Conservation (phyloP, 306 rosid species). For the Quercus agrifolia region DNA sequence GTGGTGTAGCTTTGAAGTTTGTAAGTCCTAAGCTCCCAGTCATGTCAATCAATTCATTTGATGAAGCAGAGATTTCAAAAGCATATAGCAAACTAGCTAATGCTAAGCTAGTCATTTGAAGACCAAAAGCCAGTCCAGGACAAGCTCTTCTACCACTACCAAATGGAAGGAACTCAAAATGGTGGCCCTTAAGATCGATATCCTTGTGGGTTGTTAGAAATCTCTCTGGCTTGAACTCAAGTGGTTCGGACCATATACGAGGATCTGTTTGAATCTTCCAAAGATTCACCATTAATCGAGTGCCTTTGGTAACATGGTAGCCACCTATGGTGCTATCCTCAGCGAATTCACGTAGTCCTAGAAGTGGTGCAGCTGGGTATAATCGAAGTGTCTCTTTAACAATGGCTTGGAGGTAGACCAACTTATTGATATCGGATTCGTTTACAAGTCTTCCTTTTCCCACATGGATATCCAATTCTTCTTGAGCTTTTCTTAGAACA, state of each 20-base stretch:
- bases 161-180: slow-evolving; percentile 47
- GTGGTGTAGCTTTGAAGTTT: slow-evolving; percentile 39
- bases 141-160: slow-evolving; percentile 59
- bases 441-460: slow-evolving; percentile 43
- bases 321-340: slow-evolving; percentile 37
- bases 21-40: slow-evolving; percentile 31
- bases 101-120: slow-evolving; percentile 36
- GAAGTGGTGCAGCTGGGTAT: slow-evolving; percentile 46
- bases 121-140: slow-evolving; percentile 36
- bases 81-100: slow-evolving; percentile 45
- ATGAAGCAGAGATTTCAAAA: slow-evolving; percentile 29
- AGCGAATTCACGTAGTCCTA: slow-evolving; percentile 32
- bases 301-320: slow-evolving; percentile 40
- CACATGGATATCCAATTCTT: slow-evolving; percentile 46
- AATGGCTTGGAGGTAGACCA: slow-evolving; percentile 51
- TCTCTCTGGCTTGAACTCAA: slow-evolving; percentile 56
- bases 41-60: slow-evolving; percentile 41
- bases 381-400: slow-evolving; percentile 51
- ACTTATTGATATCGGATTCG: slow-evolving; percentile 40
- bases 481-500: slow-evolving; percentile 26
- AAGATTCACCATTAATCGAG: slow-evolving; percentile 42
- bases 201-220: slow-evolving; percentile 39
- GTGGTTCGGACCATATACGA: slow-evolving; percentile 36
- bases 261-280: slow-evolving; percentile 60
- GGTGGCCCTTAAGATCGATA: slow-evolving; percentile 42